A percentile compares a stretch with the other conserved stretches of the same genome.
phyloP scores from a whole-genome alignment of 306 rosid genomes.

The Leucaena leucocephala region DNA sequence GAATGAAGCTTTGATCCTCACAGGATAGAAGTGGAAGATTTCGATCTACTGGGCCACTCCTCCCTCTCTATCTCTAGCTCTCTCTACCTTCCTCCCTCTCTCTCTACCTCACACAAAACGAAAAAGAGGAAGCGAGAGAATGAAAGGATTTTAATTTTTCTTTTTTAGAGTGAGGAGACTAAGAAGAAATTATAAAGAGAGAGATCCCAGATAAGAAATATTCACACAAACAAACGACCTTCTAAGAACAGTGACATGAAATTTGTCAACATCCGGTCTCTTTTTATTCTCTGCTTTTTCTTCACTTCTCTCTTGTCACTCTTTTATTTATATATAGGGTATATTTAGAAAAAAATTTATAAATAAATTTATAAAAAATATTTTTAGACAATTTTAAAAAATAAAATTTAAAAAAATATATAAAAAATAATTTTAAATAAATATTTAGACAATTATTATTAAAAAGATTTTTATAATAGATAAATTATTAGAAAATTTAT shows the following conservation, averaged over 20 bases:
- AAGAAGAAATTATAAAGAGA: slow-evolving; percentile 40
- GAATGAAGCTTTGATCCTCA: slow-evolving; percentile 80
- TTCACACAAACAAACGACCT: slow-evolving; percentile 88
- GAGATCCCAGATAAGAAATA: slow-evolving; percentile 99
- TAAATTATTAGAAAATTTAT: too few relatives aligned
- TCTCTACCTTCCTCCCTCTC: slow-evolving; percentile 38
- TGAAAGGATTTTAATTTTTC: slow-evolving; percentile 34
- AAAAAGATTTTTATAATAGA: too few relatives aligned
- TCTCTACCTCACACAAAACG: slow-evolving; percentile 11
- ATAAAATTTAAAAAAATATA: too few relatives aligned
- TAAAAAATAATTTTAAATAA: too few relatives aligned
- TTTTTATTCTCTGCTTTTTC: slow-evolving; percentile 84
- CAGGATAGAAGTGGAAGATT: slow-evolving; percentile 64
- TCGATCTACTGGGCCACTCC: slow-evolving; percentile 98
- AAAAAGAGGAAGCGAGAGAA: slow-evolving; percentile 37
- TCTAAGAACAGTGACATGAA: slow-evolving; percentile 88
- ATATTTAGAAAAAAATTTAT: too few relatives aligned
- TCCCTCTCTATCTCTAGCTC: slow-evolving; percentile 45
- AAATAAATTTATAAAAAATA: too few relatives aligned
- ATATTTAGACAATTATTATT: too few relatives aligned
- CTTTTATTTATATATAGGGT: neutral
- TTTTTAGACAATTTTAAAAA: too few relatives aligned
- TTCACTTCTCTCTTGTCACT: slow-evolving; percentile 47
- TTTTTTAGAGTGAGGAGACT: slow-evolving; percentile 36
- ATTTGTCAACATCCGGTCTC: slow-evolving; percentile 97